A percentile compares a stretch with the other conserved stretches of the same genome.
Evolutionary conservation across 192 early-diverging fungal species (phyloP).

Genomic region (Coemansia reversa): DNA sequence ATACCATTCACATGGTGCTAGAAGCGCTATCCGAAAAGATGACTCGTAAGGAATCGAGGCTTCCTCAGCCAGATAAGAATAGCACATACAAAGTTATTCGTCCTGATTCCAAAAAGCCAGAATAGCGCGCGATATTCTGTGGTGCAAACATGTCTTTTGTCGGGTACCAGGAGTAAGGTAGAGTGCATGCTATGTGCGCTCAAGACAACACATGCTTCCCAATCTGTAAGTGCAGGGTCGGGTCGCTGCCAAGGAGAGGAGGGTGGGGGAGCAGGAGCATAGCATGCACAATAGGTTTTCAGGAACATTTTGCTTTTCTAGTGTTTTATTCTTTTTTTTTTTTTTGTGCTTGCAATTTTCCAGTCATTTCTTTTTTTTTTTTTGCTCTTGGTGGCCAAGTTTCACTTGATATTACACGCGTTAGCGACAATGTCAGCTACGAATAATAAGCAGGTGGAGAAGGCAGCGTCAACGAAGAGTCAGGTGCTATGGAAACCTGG

Average conservation of each 20-base stretch:
- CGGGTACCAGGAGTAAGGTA: background rate
- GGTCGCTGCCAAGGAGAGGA: background rate
- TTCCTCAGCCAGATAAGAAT: constrained; percentile 69
- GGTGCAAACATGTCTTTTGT: background rate
- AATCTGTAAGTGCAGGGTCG: background rate
- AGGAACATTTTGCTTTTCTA: background rate
- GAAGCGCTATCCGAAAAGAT: constrained; percentile 86
- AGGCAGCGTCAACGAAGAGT: constrained; percentile 9
- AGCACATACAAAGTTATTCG: background rate
- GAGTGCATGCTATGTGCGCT: background rate
- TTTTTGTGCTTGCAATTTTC: background rate
- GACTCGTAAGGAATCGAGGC: constrained; percentile 80
- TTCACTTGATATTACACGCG: background rate
- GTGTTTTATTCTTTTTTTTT: constrained; percentile 1
- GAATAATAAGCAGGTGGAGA: background rate
- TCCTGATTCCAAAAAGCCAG: no score
- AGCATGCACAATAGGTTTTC: background rate
- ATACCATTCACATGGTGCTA: constrained; percentile 79
- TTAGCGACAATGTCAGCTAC: constrained; percentile 6
- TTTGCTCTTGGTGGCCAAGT: background rate
- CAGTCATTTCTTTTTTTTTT: constrained; percentile 3
- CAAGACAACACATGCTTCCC: background rate
- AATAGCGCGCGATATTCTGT: background rate
- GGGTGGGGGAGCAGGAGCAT: background rate
- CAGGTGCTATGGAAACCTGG: constrained; percentile 36